phyloP scores from a whole-genome alignment of 805 yeast genomes.

The Tetrapisispora taiwanensis region DNA sequence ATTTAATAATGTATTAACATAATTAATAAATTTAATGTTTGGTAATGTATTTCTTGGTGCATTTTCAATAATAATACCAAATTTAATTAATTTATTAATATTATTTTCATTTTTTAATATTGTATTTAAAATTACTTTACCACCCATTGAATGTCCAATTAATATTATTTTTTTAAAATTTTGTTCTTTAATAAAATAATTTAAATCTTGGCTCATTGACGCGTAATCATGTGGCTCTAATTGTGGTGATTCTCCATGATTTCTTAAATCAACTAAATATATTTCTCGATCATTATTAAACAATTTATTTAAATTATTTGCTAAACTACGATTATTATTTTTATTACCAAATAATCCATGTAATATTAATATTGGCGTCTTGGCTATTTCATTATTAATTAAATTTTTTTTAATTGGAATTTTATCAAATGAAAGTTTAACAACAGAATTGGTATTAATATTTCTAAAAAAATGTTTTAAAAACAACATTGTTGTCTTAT shows the following conservation, averaged over 20 bases:
- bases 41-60: constrained; percentile 33
- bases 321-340: constrained; percentile 72
- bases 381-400: background rate
- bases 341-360: constrained; percentile 89
- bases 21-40: constrained; percentile 51
- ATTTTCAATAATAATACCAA: constrained; percentile 75
- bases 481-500: background rate
- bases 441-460: background rate
- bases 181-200: constrained; percentile 47
- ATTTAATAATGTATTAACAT: constrained; percentile 46
- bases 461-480: background rate
- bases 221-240: constrained; percentile 62
- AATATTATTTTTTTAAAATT: constrained; percentile 40
- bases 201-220: constrained; percentile 79
- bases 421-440: background rate
- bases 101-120: constrained; percentile 36
- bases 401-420: background rate
- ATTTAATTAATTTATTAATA: constrained; percentile 32
- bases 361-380: constrained; percentile 44
- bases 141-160: constrained; percentile 87
- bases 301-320: constrained; percentile 41
- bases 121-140: constrained; percentile 84
- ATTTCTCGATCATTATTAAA: constrained; percentile 41
- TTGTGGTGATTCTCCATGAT: constrained; percentile 91
- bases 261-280: constrained; percentile 68